Evolutionary conservation across 192 early-diverging fungal genomes (phyloP), one percentile per base, ranked within the genome.

Genomic region (Gryganskiella cystojenkinii): DNA sequence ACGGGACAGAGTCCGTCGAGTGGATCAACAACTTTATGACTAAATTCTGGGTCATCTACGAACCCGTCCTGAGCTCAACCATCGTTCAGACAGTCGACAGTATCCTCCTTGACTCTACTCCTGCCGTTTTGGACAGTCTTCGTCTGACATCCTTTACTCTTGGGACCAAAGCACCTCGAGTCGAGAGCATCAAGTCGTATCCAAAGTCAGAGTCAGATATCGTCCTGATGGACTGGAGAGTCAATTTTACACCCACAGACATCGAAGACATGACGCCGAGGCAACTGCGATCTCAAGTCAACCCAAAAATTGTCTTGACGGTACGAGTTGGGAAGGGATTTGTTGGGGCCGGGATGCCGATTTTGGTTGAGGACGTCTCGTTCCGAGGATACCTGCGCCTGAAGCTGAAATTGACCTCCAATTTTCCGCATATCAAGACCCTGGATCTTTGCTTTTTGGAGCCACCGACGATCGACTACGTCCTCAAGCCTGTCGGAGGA

Each of bases 11-110:
- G 61, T 80, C 91, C 44, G 93, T 90, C 19, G 95, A 95, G 49
- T 98, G 96, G 96, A 83, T 98, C 46, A 98, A 98, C 78, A 87
- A 89, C 83, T 95, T 95, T 80, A 76, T 94, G 57, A 83, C 85
- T 24, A 85, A 90, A 47, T 96, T 95, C 82, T 98, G 96, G 96
- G 76, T 92, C 19, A 94, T 92, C 62, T 96, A 92, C 62, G 96
- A 98, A 80, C 95, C 95, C 40, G 88, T 88, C 28, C 86, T 98
- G 54, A 90, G 92, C 55, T 84, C 89, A 47, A 85, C 88, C 42
- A 85, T 96, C 20, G 88, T 92, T 28, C 84, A 89, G 25, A 86
- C 69, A 28, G 92, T 89, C 28, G 92, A 96, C 81, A 75, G 83
- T 11, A 87, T 95, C 52, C 80, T 98, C 49, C 89, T 88, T 25